Base-by-base conservation (phyloP, 805 yeast genomes). In the Wickerhamiella brachini region DNA sequence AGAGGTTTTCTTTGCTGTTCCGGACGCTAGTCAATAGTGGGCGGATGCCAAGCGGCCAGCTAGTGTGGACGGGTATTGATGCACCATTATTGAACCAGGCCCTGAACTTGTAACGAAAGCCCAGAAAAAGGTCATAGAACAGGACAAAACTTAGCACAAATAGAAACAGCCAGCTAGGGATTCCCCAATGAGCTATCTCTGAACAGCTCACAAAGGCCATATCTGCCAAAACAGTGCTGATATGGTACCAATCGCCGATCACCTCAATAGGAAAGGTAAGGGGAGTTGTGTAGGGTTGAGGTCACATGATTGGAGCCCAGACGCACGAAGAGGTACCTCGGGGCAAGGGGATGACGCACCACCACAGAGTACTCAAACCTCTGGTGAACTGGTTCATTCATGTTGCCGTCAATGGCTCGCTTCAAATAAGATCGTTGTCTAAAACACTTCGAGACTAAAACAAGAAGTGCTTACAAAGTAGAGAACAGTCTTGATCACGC, bases 261-360 rank as follows among this genome's bases (percentile, higher is more conserved):
- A n/a, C n/a, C n/a, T n/a, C n/a, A n/a, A n/a, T n/a, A n/a, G n/a
- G n/a, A n/a, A n/a, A n/a, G n/a, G n/a, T n/a, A n/a, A n/a, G n/a
- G n/a, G n/a, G n/a, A n/a, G n/a, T n/a, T 83, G 50, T 71, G 80
- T 13, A 80, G 85, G 13, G 90, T 89, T 24, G 79, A 79, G 97
- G 97, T 1, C 97, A 97, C 45, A 63, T 78, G 3, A 61, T 86
- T 34, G 96, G 96, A 18, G 34, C 12, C 3, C 3, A 29, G 8
- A 9, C 15, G 15, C 15, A 9, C 34, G 12, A 7, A 4, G 34
- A 29, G 3, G 12, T 15, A 17, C 20, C 4, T 12, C n/a, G n/a
- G n/a, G n/a, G n/a, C n/a, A n/a, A n/a, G n/a, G n/a, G n/a, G n/a
- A n/a, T n/a, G n/a, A n/a, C n/a, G n/a, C n/a, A n/a, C n/a, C n/a